Evolutionary conservation across 805 yeast genomes (phyloP).

Genomic region (Ascoidea asiatica): DNA sequence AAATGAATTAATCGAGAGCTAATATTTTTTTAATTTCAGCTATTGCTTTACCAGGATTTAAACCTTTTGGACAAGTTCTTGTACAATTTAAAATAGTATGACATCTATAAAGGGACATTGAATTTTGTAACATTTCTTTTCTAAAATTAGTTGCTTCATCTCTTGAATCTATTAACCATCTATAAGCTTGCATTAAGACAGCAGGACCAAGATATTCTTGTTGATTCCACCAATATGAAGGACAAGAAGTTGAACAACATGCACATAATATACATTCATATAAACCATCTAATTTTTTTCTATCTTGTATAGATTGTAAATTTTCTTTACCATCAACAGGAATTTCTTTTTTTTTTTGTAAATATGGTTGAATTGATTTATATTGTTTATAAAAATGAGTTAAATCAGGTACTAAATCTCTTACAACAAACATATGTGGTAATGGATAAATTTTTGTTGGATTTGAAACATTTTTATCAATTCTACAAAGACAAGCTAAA

Average conservation of each 20-base stretch:
- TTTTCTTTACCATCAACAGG: constrained; percentile 92
- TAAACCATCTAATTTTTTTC: constrained; percentile 91
- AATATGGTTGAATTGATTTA: constrained; percentile 93
- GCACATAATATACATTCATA: constrained; percentile 98
- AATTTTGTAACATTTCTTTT: constrained; percentile 84
- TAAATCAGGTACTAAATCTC: constrained; percentile 95
- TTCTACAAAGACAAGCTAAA: constrained; percentile 89
- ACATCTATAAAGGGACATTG: constrained; percentile 96
- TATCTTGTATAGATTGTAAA: constrained; percentile 80
- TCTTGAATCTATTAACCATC: constrained; percentile 97
- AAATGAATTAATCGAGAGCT: constrained; percentile 49
- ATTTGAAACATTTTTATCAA: constrained; percentile 65
- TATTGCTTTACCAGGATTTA: constrained; percentile 95
- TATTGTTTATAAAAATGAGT: constrained; percentile 97
- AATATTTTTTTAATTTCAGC: constrained; percentile 92
- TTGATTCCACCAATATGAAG: constrained; percentile 99
- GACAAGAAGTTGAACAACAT: constrained; percentile 97
- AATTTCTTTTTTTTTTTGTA: constrained; percentile 58
- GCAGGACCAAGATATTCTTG: constrained; percentile 98
- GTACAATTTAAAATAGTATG: constrained; percentile 99
- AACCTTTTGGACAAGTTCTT: constrained; percentile 94
- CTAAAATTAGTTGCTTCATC: constrained; percentile 78
- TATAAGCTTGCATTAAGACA: constrained; percentile 96
- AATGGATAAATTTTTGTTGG: constrained; percentile 86
- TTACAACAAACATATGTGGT: constrained; percentile 96